These are phyloP conservation scores for Amanita phalloides DNA, from an alignment of 768 basidiomycete genomes.

Conservation along the genomic window DNA sequence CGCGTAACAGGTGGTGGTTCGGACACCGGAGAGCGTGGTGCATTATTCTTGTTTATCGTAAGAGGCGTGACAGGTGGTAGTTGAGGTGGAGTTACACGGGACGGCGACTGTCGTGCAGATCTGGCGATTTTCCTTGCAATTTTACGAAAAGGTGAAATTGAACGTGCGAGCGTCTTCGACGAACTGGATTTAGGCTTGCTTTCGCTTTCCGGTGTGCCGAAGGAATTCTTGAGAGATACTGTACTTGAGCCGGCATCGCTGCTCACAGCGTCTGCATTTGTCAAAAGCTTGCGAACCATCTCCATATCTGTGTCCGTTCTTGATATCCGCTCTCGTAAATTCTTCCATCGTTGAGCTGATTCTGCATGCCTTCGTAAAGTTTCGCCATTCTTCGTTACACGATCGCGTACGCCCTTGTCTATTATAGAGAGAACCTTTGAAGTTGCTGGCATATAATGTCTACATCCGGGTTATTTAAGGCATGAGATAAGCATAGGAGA, in stretches of 20 bases:
- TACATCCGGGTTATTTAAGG: constrained; percentile 15
- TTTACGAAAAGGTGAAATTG: constrained; percentile 74
- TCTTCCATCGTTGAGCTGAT: constrained; percentile 78
- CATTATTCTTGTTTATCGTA: constrained; percentile 30
- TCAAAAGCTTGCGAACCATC: constrained; percentile 46
- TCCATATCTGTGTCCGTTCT: constrained; percentile 82
- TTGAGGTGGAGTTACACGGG: constrained; percentile 14
- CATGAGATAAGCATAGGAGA: neutral
- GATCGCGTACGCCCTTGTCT: constrained; percentile 87
- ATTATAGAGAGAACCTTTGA: constrained; percentile 89
- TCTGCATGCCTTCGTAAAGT: constrained; percentile 84
- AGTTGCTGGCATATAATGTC: constrained; percentile 92
- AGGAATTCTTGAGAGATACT: constrained; percentile 41
- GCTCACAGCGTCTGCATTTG: constrained; percentile 35
- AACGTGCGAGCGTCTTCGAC: constrained; percentile 52
- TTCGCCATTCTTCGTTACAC: constrained; percentile 95
- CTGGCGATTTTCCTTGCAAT: constrained; percentile 64
- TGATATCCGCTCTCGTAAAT: constrained; percentile 66
- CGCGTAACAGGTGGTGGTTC: constrained; percentile 33
- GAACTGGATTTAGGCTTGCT: constrained; percentile 35
- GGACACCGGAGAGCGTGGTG: constrained; percentile 34
- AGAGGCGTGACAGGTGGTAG: constrained; percentile 35
- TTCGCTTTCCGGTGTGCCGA: constrained; percentile 53
- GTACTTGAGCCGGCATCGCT: constrained; percentile 66
- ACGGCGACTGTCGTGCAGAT: constrained; percentile 33